These are phyloP conservation scores for Kwoniella pini DNA, from an alignment of 768 basidiomycete species.

Conservation along the genomic window DNA sequence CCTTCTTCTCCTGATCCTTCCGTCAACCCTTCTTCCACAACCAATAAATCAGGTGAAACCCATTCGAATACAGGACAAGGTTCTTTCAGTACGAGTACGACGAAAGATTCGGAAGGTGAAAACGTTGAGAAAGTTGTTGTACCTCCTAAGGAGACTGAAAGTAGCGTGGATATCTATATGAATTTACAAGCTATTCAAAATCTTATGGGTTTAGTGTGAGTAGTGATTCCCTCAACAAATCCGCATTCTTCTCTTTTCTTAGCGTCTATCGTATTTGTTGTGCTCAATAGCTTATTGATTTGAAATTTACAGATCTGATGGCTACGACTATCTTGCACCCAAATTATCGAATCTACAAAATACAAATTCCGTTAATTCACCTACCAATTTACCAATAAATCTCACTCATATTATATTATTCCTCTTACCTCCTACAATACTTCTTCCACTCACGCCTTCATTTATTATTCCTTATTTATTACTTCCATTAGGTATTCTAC, in stretches of 20 bases:
- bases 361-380: conserved; percentile 22
- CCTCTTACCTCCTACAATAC: conserved; percentile 43
- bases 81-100: conserved; percentile 6
- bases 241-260: not conserved
- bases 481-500: conserved; percentile 43
- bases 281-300: no score
- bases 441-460: conserved; percentile 46
- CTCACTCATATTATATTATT: conserved; percentile 47
- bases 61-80: not conserved
- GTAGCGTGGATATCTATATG: conserved; percentile 75
- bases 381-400: conserved; percentile 43
- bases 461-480: conserved; percentile 45
- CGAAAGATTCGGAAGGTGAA: conserved; percentile 35
- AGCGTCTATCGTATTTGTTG: not conserved
- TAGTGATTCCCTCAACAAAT: conserved; percentile 11
- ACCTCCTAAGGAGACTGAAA: conserved; percentile 59
- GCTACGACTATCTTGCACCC: conserved; percentile 37
- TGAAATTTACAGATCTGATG: conserved; percentile 35
- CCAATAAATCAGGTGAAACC: conserved; percentile 44
- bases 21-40: no score
- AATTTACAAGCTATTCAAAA: conserved; percentile 90
- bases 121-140: conserved; percentile 36
- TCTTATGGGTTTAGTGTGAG: conserved; percentile 80
- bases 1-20: conserved; percentile 41
- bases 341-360: conserved; percentile 12